Conservation (phyloP, 2,329 filamentous ascomycete genomes). For the Xylaria sp. region DNA sequence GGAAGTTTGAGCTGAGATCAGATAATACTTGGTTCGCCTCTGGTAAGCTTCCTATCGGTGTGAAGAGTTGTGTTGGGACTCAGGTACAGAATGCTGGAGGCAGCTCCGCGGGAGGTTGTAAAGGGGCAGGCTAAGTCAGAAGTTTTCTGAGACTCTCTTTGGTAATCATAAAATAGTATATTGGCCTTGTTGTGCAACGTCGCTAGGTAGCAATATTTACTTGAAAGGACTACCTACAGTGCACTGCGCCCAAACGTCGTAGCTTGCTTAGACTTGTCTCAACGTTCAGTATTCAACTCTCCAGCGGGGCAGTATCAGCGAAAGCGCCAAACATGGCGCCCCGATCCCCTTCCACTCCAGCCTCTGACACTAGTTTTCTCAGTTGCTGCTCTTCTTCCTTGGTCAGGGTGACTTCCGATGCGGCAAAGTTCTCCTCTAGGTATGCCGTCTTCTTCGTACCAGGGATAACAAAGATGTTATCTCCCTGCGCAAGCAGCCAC, state of each 20-base stretch:
- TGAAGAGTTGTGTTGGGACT: too few species aligned
- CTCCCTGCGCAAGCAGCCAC: constrained; percentile 64
- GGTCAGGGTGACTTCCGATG: constrained; percentile 41
- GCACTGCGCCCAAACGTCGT: neutral
- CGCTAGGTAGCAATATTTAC: too few species aligned
- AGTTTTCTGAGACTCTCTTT: too few species aligned
- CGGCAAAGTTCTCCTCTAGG: constrained; percentile 51
- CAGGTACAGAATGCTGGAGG: too few species aligned
- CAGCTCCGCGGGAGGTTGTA: too few species aligned
- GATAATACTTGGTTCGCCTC: too few species aligned
- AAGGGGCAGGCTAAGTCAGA: too few species aligned
- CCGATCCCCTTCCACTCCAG: constrained; percentile 21
- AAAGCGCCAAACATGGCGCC: constrained; percentile 26
- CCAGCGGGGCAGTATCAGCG: constrained; percentile 18
- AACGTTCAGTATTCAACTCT: neutral
- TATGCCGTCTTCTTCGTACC: constrained; percentile 53
- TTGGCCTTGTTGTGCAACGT: too few species aligned
- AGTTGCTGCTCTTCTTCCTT: constrained; percentile 45
- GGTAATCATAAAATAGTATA: too few species aligned
- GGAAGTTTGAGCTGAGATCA: too few species aligned
- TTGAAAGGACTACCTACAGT: neutral
- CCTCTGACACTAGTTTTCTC: constrained; percentile 33
- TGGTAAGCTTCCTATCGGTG: too few species aligned
- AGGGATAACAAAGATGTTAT: constrained; percentile 55
- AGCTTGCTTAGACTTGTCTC: neutral